These are phyloP conservation scores for Daedalea quercina DNA, from an alignment of 768 basidiomycete genomes.

Conservation along the genomic window DNA sequence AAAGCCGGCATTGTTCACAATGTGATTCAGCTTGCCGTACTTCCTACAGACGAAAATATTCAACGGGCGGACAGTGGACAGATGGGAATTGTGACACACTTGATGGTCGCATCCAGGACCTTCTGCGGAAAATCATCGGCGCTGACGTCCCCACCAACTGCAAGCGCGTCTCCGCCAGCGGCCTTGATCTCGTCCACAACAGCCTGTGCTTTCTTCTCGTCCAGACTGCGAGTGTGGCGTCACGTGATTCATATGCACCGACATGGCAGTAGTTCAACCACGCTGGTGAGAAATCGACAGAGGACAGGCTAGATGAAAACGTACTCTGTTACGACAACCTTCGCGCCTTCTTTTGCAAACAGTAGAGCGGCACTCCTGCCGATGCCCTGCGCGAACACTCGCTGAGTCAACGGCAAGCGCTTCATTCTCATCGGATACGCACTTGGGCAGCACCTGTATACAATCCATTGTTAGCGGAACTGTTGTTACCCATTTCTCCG, in stretches of 20 bases:
- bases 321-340: conserved; percentile 80
- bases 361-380: conserved; percentile 68
- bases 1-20: conserved; percentile 80
- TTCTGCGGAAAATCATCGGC: conserved; percentile 79
- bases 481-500: background rate
- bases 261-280: background rate
- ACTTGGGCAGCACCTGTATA: conserved; percentile 70
- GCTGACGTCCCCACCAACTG: conserved; percentile 73
- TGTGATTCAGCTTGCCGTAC: conserved; percentile 83
- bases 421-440: conserved; percentile 3
- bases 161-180: conserved; percentile 66
- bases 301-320: conserved; percentile 8
- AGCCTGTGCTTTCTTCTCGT: conserved; percentile 55
- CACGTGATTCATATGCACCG: background rate
- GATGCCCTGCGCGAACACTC: conserved; percentile 53
- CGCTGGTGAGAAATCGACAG: background rate
- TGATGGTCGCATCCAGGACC: conserved; percentile 68
- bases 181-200: conserved; percentile 72
- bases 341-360: conserved; percentile 82
- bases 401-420: background rate
- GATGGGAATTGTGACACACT: conserved; percentile 35
- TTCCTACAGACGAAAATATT: conserved; percentile 36
- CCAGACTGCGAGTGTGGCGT: conserved; percentile 44
- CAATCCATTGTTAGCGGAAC: conserved; percentile 5
- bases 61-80: background rate